Evolutionary conservation across 768 basidiomycete genomes (phyloP), one percentile per base, ranked within the genome.

Genomic region (Lentinula guzmanii): DNA sequence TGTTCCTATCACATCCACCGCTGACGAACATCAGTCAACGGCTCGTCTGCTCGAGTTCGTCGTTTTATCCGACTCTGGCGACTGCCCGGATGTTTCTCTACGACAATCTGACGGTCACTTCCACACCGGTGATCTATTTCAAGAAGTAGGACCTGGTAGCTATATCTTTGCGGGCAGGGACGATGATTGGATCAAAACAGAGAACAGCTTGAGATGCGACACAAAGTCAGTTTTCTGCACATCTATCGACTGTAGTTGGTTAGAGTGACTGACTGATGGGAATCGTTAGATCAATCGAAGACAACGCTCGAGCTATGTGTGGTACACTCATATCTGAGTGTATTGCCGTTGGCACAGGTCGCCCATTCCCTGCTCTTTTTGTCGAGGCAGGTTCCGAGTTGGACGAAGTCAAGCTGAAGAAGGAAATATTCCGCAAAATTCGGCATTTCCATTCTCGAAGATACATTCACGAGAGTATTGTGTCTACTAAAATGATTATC

Each of bases 161-260:
- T 91, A 86, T 69, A 69, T 84, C 51, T 88, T 81, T 63, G 82
- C 86, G 41, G 90, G 90, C 28, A 83, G 90, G 45, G 84, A 90
- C 63, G 90, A 92, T 66, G 90, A 92, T 71, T 91, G 90, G 90
- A 91, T 92, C 71, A 92, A 91, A 75, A 86, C 85, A 42, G 86
- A 89, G 68, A 89, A 83, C 69, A 86, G 89, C 68, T 74, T 91
- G 63, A 82, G 90, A 56, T 91, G 90, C 67, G 90, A 92, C 67
- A 90, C 90, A 54, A 86, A 83, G 80, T 82, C 72, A 35, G 77
- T 76, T 34, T 7, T 39, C 58, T 16, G 31, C 58, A 34, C 24
- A 55, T 45, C 55, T 61, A 54, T 66, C 66, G 63, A 66, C 63
- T 33, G 31, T 37, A 57, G 42, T 58, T 52, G 31, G 9, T 51